Conservation (phyloP, 768 basidiomycete genomes). For the Agaricus sinodeliciosus region DNA sequence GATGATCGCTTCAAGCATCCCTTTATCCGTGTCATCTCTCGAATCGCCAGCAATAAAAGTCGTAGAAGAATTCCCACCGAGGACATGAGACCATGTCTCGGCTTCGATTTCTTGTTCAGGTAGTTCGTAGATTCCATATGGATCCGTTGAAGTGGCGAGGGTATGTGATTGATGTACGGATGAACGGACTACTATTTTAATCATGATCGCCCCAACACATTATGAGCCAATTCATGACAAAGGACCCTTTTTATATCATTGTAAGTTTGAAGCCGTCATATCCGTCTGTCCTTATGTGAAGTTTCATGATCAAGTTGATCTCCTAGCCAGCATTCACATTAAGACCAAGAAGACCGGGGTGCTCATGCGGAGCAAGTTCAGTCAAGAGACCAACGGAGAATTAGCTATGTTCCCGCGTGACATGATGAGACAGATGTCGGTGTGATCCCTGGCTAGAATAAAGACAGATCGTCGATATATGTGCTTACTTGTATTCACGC, state of each 20-base stretch:
- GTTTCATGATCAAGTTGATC: too few species aligned
- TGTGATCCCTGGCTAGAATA: constrained; percentile 13
- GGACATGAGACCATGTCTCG: constrained; percentile 43
- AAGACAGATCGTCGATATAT: constrained; percentile 26
- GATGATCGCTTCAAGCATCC: constrained; percentile 55
- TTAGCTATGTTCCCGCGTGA: constrained; percentile 67
- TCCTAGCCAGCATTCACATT: constrained; percentile 56
- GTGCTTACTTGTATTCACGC: constrained; percentile 48
- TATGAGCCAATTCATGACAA: constrained; percentile 75
- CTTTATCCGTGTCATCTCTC: constrained; percentile 48
- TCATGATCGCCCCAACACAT: constrained; percentile 69
- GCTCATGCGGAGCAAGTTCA: constrained; percentile 74
- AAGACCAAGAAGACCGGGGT: constrained; percentile 61
- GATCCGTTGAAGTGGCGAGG: constrained; percentile 31
- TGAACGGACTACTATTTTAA: constrained; percentile 30
- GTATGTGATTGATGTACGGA: constrained; percentile 25
- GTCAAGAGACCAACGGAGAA: constrained; percentile 66
- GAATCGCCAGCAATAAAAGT: constrained; percentile 30
- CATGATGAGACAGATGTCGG: constrained; percentile 33
- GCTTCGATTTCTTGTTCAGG: constrained; percentile 51
- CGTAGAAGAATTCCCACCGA: constrained; percentile 37
- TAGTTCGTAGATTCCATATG: constrained; percentile 24
- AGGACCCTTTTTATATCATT: constrained; percentile 58
- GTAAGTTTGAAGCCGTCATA: constrained; percentile 73
- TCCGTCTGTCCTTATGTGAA: constrained; percentile 60